Evolutionary conservation across 1,284 basidiomycete genomes (phyloP), one percentile per base, ranked within the genome.

Genomic region (Xanthoconium separans): DNA sequence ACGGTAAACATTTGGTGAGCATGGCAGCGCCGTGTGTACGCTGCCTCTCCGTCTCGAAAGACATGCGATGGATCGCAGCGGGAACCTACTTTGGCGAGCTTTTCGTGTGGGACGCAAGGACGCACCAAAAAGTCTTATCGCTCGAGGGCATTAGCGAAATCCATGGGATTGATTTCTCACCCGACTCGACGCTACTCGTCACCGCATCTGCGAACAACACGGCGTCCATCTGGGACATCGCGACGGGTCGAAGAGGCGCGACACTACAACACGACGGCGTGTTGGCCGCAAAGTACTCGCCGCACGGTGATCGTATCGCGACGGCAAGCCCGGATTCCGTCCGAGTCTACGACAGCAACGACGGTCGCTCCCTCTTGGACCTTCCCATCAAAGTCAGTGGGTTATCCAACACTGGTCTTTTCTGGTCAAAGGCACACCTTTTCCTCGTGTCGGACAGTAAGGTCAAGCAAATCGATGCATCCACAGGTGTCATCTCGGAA

Each of bases 21-120:
- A 18, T 37, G 36, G 36, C n/a, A 10, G 36, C 36, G 36, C 36
- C 36, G 5, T 37, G n/a, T 2, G 4, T 9, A 3, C 22, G 6
- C 2, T 50, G 31, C n/a, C 4, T 58, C 4, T 45, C 42, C 24
- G 24, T 33, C 42, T 51, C 57, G 0, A 37, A 11, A 7, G 44
- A 58, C 6, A 44, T 20, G 7, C 33, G 56, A 37, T 37, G 36
- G 55, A 44, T 58, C 13, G 56, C 51, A 24, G 56, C 57, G 2
- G 56, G 56, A 4, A 44, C 50, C 3, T 2, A 13, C 16, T 5
- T 3, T 8, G 34, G 36, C 10, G 15, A 8, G 0, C 24, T 46
- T 2, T 2, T 43, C 2, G 9, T 49, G 6, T 58, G 58, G 48
- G 31, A 44, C 11, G 33, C 45, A 10, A 16, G 13, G 13, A 48